Base-by-base conservation (phyloP, 176 grass and related monocot genomes). In the Microstegium vimineum region DNA sequence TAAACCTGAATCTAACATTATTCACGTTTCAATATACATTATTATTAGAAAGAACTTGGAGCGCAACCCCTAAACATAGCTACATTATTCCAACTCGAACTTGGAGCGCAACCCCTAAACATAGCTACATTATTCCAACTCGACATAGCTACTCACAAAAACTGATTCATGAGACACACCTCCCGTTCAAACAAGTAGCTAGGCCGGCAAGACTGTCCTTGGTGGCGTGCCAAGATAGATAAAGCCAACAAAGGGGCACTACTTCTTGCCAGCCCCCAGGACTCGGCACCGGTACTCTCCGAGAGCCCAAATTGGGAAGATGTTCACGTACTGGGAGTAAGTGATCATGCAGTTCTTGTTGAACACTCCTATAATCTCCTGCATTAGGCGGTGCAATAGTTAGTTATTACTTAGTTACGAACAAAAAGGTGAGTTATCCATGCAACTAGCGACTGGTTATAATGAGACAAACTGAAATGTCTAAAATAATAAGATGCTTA, bases 341-440 rank as follows among this genome's bases (percentile, higher is more conserved):
- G 86, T 94, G 42, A 94, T 87, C 90, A 91, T 97, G 88, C 92
- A 91, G 56, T 94, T 97, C 36, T 62, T 90, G 88, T 86, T 89
- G 77, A 94, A 92, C 36, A 91, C 95, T 27, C 92, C 92, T 25
- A 98, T 94, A 79, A 98, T 98, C 65, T 98, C 92, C 95, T 94
- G 82, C 32, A 14, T 20, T 30, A 17, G 15, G 14, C 1, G 7
- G 34, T 38, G 16, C 31, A 27, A 81, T 2, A 37, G 46, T 32
- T 51, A 20, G 5, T 47, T 35, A 23, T 18, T 2, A 37, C 34
- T 32, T 51, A 20, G 5, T 47, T 35, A 23, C 13, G 2, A 77
- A 64, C 34, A 49, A 54, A 47, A 13, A n/a, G 4, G 22, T 13
- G 67, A 56, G 22, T 26, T 40, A 10, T 1, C n/a, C 57, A 66